Conservation (phyloP, 352 stramenopile species). For the Pythium rhizo-oryzae region DNA sequence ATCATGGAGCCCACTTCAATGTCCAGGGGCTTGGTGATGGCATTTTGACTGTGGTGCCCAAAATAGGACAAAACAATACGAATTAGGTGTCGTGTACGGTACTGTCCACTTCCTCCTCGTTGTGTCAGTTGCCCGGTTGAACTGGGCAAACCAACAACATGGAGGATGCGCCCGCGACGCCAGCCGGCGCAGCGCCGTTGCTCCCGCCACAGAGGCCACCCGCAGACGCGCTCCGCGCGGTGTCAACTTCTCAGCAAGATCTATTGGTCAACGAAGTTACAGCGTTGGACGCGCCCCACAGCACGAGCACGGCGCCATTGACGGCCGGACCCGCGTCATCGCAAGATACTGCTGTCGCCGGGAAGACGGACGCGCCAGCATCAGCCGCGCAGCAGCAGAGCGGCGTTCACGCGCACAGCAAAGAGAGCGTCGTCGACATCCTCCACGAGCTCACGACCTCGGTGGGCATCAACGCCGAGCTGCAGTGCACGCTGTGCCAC, state of each 20-base stretch:
- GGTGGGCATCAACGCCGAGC: conserved; percentile 23
- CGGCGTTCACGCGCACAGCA: neutral
- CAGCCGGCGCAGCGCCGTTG: neutral
- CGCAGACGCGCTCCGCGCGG: neutral
- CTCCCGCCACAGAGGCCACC: neutral
- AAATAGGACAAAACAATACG: conserved; percentile 27
- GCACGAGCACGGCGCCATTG: neutral
- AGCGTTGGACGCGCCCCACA: neutral
- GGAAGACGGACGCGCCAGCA: neutral
- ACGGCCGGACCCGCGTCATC: neutral
- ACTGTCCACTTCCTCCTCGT: neutral
- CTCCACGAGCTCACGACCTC: conserved; percentile 20
- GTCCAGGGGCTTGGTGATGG: too few relatives aligned
- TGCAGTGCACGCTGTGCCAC: conserved; percentile 38
- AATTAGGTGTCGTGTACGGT: conserved; percentile 4
- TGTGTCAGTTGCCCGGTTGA: conserved; percentile 2
- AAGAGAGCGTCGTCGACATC: conserved; percentile 8
- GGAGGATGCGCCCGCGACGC: neutral
- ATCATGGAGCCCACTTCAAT: neutral
- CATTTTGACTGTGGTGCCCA: neutral
- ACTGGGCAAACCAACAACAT: neutral
- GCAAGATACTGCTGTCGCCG: neutral
- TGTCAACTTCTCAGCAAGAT: neutral
- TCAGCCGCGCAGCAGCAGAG: neutral
- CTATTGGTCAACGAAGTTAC: neutral